Conservation (phyloP, 192 early-diverging fungal species). For the Pecoramyces ruminantium region DNA sequence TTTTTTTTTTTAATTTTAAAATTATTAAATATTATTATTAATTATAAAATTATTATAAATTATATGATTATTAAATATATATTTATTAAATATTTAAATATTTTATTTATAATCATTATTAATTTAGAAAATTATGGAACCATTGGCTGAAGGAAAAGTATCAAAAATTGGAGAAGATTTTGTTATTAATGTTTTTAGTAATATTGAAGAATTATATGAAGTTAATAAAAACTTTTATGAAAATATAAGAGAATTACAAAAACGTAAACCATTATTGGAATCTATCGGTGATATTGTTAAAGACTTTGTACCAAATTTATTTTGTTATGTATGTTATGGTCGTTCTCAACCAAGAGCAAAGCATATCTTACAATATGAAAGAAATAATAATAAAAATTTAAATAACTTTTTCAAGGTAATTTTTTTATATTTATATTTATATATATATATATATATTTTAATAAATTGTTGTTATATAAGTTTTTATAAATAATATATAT, state of each 20-base stretch:
- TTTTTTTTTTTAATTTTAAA: too few species aligned
- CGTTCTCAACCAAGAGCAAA: slow-evolving; percentile 68
- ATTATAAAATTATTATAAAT: too few species aligned
- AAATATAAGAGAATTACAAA: slow-evolving; percentile 45
- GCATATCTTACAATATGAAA: slow-evolving; percentile 67
- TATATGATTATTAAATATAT: too few species aligned
- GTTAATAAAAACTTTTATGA: slow-evolving; percentile 37
- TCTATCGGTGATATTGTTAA: slow-evolving; percentile 75
- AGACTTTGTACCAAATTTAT: slow-evolving; percentile 44
- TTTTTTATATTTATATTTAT: too few species aligned
- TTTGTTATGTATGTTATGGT: slow-evolving; percentile 72
- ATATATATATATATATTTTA: too few species aligned
- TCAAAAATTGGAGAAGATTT: neutral
- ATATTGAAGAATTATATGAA: neutral
- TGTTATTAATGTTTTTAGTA: neutral
- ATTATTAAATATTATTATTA: too few species aligned
- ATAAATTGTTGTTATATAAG: too few species aligned
- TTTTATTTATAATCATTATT: too few species aligned
- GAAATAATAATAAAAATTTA: slow-evolving; percentile 25
- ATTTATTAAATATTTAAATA: too few species aligned
- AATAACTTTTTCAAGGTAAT: neutral
- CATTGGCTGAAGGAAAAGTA: neutral
- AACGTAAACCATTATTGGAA: slow-evolving; percentile 47
- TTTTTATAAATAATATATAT: too few species aligned
- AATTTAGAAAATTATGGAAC: neutral